Percentiles rank a stretch among this genome's conserved stretches.
These are phyloP conservation scores for Fusarium compactum DNA, from an alignment of 2,329 filamentous ascomycete species.

Conservation along the genomic window DNA sequence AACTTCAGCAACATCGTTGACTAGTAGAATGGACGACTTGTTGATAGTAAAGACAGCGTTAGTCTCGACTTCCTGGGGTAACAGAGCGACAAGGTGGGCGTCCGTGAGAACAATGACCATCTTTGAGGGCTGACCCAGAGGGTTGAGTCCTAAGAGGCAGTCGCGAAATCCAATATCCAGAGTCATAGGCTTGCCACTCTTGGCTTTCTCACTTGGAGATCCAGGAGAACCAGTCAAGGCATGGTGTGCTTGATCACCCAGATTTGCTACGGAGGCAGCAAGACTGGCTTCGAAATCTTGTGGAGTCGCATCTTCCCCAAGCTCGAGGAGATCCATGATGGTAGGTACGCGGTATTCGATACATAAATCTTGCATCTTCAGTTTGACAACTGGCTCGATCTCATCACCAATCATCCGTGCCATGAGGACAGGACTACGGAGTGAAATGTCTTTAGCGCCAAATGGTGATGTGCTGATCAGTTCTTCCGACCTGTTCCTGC, in stretches of 20 bases:
- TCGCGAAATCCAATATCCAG: constrained; percentile 83
- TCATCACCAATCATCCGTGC: constrained; percentile 92
- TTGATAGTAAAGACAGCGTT: constrained; percentile 75
- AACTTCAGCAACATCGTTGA: constrained; percentile 74
- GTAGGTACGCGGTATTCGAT: constrained; percentile 92
- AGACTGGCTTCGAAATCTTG: constrained; percentile 82
- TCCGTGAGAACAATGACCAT: constrained; percentile 83
- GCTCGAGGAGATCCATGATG: constrained; percentile 80
- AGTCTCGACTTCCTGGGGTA: constrained; percentile 74
- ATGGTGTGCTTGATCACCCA: constrained; percentile 73
- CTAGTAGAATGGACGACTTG: constrained; percentile 85
- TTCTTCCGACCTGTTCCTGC: constrained; percentile 76
- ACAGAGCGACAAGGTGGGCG: constrained; percentile 74
- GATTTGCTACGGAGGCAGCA: constrained; percentile 81
- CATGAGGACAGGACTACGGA: constrained; percentile 74
- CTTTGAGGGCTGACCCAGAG: constrained; percentile 79
- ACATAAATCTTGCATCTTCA: constrained; percentile 86
- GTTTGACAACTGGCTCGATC: constrained; percentile 88
- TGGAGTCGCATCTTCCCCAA: constrained; percentile 73
- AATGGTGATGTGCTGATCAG: constrained; percentile 69
- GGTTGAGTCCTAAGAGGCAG: constrained; percentile 87
- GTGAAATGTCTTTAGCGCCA: constrained; percentile 45
- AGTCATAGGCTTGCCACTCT: constrained; percentile 67
- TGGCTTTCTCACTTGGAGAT: constrained; percentile 45
- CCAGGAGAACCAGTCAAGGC: constrained; percentile 53